Base-by-base conservation (phyloP, 805 yeast species). In the Candida pini region DNA sequence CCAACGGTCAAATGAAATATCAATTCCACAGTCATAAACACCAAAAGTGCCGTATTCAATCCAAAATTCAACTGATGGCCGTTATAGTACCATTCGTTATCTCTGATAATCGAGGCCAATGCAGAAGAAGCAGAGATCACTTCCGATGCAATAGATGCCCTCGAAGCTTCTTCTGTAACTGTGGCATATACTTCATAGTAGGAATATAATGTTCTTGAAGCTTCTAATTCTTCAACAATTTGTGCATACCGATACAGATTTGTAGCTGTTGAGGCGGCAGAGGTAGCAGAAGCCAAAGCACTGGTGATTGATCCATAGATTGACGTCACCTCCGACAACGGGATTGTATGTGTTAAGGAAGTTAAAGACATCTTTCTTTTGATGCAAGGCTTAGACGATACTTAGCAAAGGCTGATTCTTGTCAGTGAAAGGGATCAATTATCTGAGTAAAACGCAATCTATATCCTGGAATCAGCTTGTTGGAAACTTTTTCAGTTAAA, bases 31-130 rank as follows among this genome's bases (percentile, higher is more conserved):
- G 65, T 73, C 63, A 76, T 78, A 0, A 78, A 51, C 4, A 65
- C 65, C 4, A 76, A 55, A 48, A 78, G 73, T 0, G 76, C 68
- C 9, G 65, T 32, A 50, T 83, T 83, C 9, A 77, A 82, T 2
- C 68, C 69, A 8, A 60, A 44, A 33, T 63, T 62, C 6, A 86
- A 84, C 16, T 45, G 47, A 50, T 55, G 54, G 22, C 66, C 72
- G 36, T 49, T 51, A 48, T 58, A 67, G 37, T 27, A 53, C n/a
- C n/a, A n/a, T 47, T 28, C n/a, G 15, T 41, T 33, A 6, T 25
- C 14, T 26, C 36, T 17, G 5, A 58, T 41, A 3, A 55, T 51
- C 28, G 53, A 40, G 25, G 40, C 37, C 27, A 52, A 39, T 6
- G 38, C 50, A 10, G 40, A 35, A 4, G 58, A 45, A 2, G 56